Percentiles rank a stretch among this genome's conserved stretches.
Evolutionary conservation across 352 stramenopile species (phyloP).

Genomic region (Pythium chondricola): DNA sequence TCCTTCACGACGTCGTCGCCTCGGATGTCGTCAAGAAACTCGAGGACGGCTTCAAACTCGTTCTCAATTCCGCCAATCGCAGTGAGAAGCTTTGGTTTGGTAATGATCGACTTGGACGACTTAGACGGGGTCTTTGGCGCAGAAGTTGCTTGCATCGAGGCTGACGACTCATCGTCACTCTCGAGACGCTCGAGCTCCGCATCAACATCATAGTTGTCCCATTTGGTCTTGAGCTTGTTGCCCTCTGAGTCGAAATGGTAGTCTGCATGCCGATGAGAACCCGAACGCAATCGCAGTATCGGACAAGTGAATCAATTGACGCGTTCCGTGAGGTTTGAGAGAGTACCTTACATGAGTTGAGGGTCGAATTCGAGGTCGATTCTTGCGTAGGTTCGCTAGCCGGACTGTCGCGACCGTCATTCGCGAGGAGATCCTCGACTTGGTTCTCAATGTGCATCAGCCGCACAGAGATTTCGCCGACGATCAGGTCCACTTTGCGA

Average conservation of each 20-base stretch:
- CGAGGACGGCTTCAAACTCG: constrained; percentile 72
- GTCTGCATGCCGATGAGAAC: constrained; percentile 27
- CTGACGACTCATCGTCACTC: constrained; percentile 25
- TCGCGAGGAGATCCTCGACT: constrained; percentile 48
- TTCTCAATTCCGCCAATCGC: constrained; percentile 50
- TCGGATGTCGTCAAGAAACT: constrained; percentile 67
- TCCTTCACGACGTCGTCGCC: constrained; percentile 60
- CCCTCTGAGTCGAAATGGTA: constrained; percentile 83
- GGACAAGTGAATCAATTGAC: constrained; percentile 3
- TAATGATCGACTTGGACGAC: constrained; percentile 9
- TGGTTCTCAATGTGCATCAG: constrained; percentile 62
- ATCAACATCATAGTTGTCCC: constrained; percentile 77
- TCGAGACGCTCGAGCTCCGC: constrained; percentile 69
- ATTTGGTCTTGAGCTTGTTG: constrained; percentile 86
- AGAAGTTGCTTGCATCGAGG: neutral
- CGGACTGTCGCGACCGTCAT: constrained; percentile 20
- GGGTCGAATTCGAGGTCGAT: constrained; percentile 24
- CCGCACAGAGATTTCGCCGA: constrained; percentile 52
- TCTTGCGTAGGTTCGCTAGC: constrained; percentile 16
- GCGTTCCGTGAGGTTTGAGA: too few relatives aligned
- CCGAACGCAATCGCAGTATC: neutral
- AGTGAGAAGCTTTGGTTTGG: constrained; percentile 38
- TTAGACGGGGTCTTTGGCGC: constrained; percentile 2
- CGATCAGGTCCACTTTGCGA: constrained; percentile 66
- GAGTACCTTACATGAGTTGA: constrained; percentile 57